Conservation (phyloP, 345 rosid genomes). For the Cardamine occulta region DNA sequence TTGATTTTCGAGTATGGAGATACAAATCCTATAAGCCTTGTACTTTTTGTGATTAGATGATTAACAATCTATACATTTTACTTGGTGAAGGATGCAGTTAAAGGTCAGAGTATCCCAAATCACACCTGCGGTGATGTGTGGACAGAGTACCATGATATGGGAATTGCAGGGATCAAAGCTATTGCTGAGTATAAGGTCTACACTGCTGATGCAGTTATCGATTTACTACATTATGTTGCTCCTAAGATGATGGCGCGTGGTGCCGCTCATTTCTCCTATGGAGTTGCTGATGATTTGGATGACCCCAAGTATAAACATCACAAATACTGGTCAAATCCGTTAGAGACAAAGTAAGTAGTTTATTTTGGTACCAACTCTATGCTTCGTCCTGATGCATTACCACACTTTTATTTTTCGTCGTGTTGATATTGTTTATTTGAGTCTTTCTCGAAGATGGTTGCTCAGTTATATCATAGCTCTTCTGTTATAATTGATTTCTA, state of each 20-base stretch:
- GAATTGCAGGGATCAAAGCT: conserved; percentile 78
- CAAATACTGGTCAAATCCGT: conserved; percentile 94
- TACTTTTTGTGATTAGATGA: conserved; percentile 8
- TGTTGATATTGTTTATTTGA: conserved; percentile 18
- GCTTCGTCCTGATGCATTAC: conserved; percentile 15
- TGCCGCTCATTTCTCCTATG: conserved; percentile 81
- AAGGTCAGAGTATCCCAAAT: conserved; percentile 69
- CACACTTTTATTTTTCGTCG: not conserved
- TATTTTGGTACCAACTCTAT: conserved; percentile 18
- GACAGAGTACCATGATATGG: conserved; percentile 98
- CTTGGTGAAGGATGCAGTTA: conserved; percentile 74
- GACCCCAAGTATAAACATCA: conserved; percentile 78
- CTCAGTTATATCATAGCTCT: conserved; percentile 3
- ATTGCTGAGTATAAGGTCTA: conserved; percentile 79
- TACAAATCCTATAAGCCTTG: conserved; percentile 4
- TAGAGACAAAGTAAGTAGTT: conserved; percentile 80
- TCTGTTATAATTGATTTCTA: not conserved
- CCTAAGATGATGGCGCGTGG: conserved; percentile 97
- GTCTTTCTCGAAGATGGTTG: conserved; percentile 13
- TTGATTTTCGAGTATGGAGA: conserved; percentile 78
- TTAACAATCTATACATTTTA: conserved; percentile 8
- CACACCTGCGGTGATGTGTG: conserved; percentile 79
- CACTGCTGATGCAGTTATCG: conserved; percentile 69
- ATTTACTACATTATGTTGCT: conserved; percentile 81
- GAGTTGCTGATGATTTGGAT: conserved; percentile 91